These are phyloP conservation scores for Cyclotella baltica DNA, from an alignment of 108 stramenopile genomes.

Conservation along the genomic window DNA sequence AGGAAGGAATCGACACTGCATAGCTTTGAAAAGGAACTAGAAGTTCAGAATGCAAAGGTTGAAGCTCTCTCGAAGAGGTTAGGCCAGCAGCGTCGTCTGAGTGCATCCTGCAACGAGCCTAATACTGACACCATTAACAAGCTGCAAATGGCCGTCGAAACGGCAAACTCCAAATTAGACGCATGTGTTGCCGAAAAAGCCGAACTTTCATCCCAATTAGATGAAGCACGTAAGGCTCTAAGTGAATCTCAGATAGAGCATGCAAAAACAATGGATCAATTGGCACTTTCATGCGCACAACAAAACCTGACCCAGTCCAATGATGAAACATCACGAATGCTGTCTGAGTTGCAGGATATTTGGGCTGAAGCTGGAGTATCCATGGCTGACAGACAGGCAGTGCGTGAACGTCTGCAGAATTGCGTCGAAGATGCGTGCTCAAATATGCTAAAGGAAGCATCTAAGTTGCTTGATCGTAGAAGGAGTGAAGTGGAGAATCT, in stretches of 20 bases:
- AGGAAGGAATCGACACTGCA: constrained; percentile 71
- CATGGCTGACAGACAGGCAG: constrained; percentile 51
- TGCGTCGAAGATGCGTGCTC: constrained; percentile 74
- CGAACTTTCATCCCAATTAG: constrained; percentile 23
- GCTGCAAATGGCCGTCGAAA: constrained; percentile 23
- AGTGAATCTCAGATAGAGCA: constrained; percentile 26
- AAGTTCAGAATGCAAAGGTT: constrained; percentile 53
- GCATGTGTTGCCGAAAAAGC: constrained; percentile 21
- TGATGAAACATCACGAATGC: constrained; percentile 47
- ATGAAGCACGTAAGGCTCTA: constrained; percentile 36
- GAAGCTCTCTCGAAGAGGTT: constrained; percentile 55
- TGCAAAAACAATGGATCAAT: constrained; percentile 51
- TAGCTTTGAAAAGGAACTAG: constrained; percentile 77
- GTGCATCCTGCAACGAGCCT: constrained; percentile 29
- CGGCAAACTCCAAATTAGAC: constrained; percentile 32
- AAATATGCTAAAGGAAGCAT: constrained; percentile 60
- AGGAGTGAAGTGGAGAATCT: constrained; percentile 41
- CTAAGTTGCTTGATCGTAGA: constrained; percentile 41
- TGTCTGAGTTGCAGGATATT: constrained; percentile 62
- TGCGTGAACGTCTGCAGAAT: constrained; percentile 52
- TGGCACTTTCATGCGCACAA: constrained; percentile 58
- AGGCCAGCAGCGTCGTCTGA: constrained; percentile 44
- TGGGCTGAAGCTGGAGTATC: constrained; percentile 69
- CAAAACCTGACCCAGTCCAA: constrained; percentile 46
- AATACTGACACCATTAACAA: constrained; percentile 33